Evolutionary conservation across 331 rosid species (phyloP).

Genomic region (Cydonia oblonga): DNA sequence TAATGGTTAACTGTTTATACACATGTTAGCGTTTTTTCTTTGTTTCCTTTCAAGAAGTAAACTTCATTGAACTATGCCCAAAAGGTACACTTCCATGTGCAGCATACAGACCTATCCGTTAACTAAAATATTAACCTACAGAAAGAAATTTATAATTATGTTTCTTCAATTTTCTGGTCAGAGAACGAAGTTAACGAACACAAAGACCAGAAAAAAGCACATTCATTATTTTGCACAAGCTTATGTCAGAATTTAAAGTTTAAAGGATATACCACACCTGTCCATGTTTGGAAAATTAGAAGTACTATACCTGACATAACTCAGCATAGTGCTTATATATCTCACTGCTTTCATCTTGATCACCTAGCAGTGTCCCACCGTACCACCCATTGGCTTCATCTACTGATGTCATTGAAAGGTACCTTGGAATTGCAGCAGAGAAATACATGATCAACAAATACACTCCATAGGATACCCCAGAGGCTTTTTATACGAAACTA

Average conservation of each 20-base stretch:
- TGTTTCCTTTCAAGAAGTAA: background rate
- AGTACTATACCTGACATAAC: conserved; percentile 58
- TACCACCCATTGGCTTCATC: conserved; percentile 84
- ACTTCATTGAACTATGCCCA: background rate
- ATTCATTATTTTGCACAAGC: background rate
- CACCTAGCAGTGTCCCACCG: conserved; percentile 73
- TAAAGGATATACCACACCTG: background rate
- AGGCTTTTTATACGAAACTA: background rate
- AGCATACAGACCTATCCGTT: background rate
- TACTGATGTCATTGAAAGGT: conserved; percentile 56
- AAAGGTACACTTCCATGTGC: background rate
- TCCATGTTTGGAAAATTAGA: background rate
- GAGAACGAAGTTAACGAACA: background rate
- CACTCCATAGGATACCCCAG: background rate
- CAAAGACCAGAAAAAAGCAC: background rate
- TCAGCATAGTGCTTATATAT: conserved; percentile 81
- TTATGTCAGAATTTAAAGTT: background rate
- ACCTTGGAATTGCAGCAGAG: conserved; percentile 35
- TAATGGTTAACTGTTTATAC: background rate
- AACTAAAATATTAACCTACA: background rate
- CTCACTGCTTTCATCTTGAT: conserved; percentile 78
- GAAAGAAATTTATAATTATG: background rate
- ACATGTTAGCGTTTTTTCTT: background rate
- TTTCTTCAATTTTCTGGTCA: background rate
- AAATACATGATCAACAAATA: conserved; percentile 9